These are phyloP conservation scores for Mycena olivaceomarginata DNA, from an alignment of 768 basidiomycete species.

Conservation along the genomic window DNA sequence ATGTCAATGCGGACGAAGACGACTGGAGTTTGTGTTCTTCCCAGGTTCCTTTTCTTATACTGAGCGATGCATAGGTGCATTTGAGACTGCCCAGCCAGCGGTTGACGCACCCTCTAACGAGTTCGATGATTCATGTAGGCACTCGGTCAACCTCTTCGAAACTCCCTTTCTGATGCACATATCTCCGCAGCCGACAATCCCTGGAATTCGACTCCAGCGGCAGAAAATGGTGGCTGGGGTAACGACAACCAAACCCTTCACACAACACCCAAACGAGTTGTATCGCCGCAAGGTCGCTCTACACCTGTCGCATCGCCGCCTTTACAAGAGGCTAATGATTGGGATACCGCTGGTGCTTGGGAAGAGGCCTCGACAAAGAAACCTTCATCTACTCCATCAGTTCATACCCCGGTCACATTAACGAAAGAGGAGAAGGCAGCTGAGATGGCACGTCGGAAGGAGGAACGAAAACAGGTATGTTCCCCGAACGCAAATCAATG, in stretches of 20 bases:
- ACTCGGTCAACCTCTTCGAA: background rate
- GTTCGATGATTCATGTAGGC: background rate
- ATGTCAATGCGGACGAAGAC: conserved; percentile 93
- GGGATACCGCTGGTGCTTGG: conserved; percentile 45
- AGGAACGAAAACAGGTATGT: conserved; percentile 92
- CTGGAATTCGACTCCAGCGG: conserved; percentile 13
- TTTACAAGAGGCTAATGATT: conserved; percentile 33
- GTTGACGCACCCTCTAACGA: conserved; percentile 38
- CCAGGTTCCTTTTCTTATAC: conserved; percentile 7
- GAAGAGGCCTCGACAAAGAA: conserved; percentile 41
- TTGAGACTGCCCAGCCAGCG: conserved; percentile 74
- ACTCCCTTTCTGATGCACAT: background rate
- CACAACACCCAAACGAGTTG: conserved; percentile 9
- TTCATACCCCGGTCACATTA: conserved; percentile 66
- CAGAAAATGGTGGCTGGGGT: conserved; percentile 15
- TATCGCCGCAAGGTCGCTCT: conserved; percentile 32
- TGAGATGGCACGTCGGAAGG: conserved; percentile 94
- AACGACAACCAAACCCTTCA: conserved; percentile 8
- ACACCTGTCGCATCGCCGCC: conserved; percentile 48
- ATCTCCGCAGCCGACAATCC: conserved; percentile 8
- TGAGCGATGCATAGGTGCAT: conserved; percentile 72
- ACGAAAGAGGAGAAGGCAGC: conserved; percentile 94
- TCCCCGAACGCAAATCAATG: background rate
- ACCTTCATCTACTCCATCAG: conserved; percentile 43
- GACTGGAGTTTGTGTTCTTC: conserved; percentile 87